These are phyloP conservation scores for Candida sp. DNA, from an alignment of 1,139 yeast species.

Conservation along the genomic window DNA sequence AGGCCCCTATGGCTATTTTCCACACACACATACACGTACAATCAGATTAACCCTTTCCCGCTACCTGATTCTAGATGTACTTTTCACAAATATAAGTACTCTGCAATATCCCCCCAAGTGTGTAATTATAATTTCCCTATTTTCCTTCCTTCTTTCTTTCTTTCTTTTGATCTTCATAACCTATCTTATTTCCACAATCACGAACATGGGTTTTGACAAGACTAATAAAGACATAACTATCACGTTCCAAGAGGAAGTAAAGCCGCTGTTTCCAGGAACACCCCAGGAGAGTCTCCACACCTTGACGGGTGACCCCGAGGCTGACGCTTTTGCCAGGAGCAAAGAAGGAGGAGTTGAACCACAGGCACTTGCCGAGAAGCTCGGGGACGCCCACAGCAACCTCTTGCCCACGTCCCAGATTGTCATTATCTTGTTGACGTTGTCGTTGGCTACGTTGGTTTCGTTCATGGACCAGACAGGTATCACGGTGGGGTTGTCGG, in stretches of 20 bases:
- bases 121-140: background rate
- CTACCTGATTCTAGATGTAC: background rate
- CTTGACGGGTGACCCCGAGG: background rate
- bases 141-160: background rate
- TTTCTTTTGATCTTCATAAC: too few relatives aligned
- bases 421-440: constrained; percentile 28
- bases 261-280: constrained; percentile 9
- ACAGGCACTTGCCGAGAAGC: constrained; percentile 27
- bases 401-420: constrained; percentile 34
- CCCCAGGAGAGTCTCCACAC: constrained; percentile 12
- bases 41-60: background rate
- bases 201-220: background rate
- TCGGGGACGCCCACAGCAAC: constrained; percentile 44
- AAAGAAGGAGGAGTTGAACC: constrained; percentile 11
- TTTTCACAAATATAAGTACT: background rate
- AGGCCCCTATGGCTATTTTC: background rate
- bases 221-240: constrained; percentile 1
- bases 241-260: constrained; percentile 8
- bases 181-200: background rate
- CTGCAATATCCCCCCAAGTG: background rate
- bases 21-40: too few relatives aligned
- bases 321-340: background rate
- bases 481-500: constrained; percentile 41
- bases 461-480: constrained; percentile 50
- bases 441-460: constrained; percentile 27